A percentile compares a stretch with the other conserved stretches of the same genome.
Conservation (phyloP, 495 filamentous ascomycete species). For the Talaromyces ruber region DNA sequence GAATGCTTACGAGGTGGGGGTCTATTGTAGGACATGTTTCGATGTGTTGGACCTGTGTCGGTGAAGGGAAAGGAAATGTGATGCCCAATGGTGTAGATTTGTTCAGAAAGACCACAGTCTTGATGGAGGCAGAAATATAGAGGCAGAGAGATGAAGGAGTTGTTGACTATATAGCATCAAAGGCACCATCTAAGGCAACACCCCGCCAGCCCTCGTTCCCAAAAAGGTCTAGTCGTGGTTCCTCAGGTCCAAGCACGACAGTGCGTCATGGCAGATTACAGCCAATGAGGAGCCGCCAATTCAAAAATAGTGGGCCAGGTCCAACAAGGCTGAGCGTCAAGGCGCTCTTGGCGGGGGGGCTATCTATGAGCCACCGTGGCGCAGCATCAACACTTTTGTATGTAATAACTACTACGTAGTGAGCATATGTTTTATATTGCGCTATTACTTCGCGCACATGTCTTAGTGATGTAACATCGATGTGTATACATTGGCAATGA, state of each 20-base stretch:
- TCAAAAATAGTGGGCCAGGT: background rate
- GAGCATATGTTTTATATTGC: no score
- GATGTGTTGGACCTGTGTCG: background rate
- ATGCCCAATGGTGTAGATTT: background rate
- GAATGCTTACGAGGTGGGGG: slow-evolving; percentile 1
- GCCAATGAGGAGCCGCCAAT: background rate
- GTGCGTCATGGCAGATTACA: background rate
- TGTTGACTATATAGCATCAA: background rate
- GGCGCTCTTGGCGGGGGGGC: background rate
- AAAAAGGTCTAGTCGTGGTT: background rate
- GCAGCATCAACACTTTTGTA: background rate
- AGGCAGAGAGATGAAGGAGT: background rate
- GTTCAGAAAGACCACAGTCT: background rate
- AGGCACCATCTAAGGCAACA: background rate
- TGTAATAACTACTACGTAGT: no score
- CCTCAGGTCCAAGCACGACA: background rate
- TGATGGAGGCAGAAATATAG: background rate
- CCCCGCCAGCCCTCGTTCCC: background rate
- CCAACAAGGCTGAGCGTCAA: slow-evolving; percentile 1
- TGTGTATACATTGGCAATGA: no score
- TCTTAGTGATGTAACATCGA: no score
- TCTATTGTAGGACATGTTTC: slow-evolving; percentile 5
- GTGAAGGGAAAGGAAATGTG: background rate
- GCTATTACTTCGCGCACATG: no score
- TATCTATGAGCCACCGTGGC: slow-evolving; percentile 1